Evolutionary conservation across 2,329 filamentous ascomycete genomes (phyloP).

Genomic region (Rhinocladiella similis): DNA sequence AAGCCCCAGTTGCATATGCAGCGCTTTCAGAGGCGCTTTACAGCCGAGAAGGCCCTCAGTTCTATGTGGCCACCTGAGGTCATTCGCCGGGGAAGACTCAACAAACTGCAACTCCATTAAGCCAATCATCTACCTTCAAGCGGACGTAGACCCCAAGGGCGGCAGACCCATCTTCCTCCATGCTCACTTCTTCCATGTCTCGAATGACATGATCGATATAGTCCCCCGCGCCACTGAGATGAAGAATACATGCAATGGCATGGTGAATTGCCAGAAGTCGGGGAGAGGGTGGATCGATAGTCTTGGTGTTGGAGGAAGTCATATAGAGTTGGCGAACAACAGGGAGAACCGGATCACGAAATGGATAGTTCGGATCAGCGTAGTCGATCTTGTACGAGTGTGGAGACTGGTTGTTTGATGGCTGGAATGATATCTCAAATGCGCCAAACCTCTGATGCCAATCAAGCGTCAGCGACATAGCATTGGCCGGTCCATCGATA

Average conservation of each 20-base stretch:
- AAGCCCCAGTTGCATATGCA: no score
- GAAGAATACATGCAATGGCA: conserved; percentile 31
- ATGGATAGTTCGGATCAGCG: conserved; percentile 6
- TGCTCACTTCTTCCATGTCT: conserved; percentile 27
- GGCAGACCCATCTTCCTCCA: conserved; percentile 21
- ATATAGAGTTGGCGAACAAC: conserved; percentile 28
- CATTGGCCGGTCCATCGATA: conserved; percentile 10
- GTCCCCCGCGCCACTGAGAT: conserved; percentile 18
- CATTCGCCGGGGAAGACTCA: no score
- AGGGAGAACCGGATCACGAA: conserved; percentile 22
- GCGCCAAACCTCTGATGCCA: background rate
- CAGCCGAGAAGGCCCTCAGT: no score
- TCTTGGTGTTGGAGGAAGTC: conserved; percentile 27
- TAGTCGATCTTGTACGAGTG: conserved; percentile 24
- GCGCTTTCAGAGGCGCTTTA: no score
- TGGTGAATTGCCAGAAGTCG: conserved; percentile 29
- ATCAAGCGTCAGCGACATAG: conserved; percentile 1
- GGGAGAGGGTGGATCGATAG: conserved; percentile 33
- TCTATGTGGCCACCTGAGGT: no score
- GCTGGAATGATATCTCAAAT: conserved; percentile 1
- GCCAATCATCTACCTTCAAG: conserved; percentile 21
- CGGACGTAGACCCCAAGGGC: conserved; percentile 14
- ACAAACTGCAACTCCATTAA: conserved; percentile 14
- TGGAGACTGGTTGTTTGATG: conserved; percentile 1
- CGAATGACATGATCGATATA: conserved; percentile 30